Conservation (phyloP, 257 asterid species). For the Penstemon newberryi region DNA sequence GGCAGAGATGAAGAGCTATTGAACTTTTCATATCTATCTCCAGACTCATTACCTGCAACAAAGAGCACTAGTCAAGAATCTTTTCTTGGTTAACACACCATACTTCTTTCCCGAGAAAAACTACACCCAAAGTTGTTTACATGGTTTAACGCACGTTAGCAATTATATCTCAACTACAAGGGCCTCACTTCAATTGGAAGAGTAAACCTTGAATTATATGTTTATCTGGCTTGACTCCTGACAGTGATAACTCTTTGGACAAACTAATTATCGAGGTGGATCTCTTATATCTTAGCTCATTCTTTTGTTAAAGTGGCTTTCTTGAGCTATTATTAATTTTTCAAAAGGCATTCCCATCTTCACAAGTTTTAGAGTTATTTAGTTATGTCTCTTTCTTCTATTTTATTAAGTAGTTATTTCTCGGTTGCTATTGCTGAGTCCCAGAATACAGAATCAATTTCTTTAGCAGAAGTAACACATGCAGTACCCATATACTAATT, state of each 20-base stretch:
- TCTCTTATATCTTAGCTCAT: background rate
- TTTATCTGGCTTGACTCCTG: slow-evolving; percentile 16
- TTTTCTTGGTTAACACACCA: slow-evolving; percentile 10
- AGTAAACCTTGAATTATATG: background rate
- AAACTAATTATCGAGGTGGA: slow-evolving; percentile 14
- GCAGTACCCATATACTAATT: slow-evolving; percentile 47
- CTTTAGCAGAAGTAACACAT: slow-evolving; percentile 45
- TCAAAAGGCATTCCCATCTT: slow-evolving; percentile 5
- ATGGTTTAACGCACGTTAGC: slow-evolving; percentile 21
- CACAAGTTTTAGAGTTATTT: slow-evolving; percentile 9
- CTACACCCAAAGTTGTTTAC: slow-evolving; percentile 1
- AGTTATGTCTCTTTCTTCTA: slow-evolving; percentile 1
- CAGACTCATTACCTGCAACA: slow-evolving; percentile 61
- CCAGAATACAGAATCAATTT: slow-evolving; percentile 36
- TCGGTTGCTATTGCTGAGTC: slow-evolving; percentile 21
- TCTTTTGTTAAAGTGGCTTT: background rate
- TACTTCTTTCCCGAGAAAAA: slow-evolving; percentile 6
- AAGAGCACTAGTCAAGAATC: slow-evolving; percentile 29
- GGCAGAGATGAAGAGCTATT: slow-evolving; percentile 52
- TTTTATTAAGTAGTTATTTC: slow-evolving; percentile 17
- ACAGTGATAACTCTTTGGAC: slow-evolving; percentile 17
- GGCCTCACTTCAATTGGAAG: slow-evolving; percentile 1
- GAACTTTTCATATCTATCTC: slow-evolving; percentile 47
- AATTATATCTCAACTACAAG: slow-evolving; percentile 10
- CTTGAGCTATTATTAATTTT: background rate